Evolutionary conservation across 208 protist species (phyloP), one percentile per base, ranked within the genome.

Genomic region (Leishmania martiniquensis): DNA sequence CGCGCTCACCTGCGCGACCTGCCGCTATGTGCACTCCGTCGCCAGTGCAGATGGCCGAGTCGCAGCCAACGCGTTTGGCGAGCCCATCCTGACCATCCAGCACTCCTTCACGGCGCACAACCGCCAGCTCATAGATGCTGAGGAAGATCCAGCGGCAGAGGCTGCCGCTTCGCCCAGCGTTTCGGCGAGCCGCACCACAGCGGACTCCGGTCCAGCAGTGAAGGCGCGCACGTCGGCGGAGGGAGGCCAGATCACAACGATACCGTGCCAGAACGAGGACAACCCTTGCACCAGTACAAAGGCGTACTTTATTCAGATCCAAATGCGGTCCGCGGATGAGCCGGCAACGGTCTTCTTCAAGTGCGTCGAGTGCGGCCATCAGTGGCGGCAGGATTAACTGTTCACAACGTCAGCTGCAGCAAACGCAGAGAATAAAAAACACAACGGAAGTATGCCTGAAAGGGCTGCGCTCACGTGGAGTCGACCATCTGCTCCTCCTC

Each of bases 321-420:
- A 99, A 86, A 99, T 98, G 79, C 93, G 99, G 44, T 99, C 95
- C 20, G 98, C 98, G 10, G 99, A 99, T 92, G 99, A 99, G 89
- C 98, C 99, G 32, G 95, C 97, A 65, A 99, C 98, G 29, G 98
- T 94, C 5, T 99, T 99, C 84, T 99, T 98, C 80, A 96, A 92
- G 77, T 99, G 98, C 82, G 83, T 93, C n/a, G 91, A 98, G 75
- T 99, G 98, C 78, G 91, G 91, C 54, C 89, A 94, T 79, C 87
- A 97, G 79, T 99, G 98, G 98, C 82, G 88, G 9, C 92, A 96
- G 62, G 95, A 96, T 63, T 97, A 83, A 83, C 34, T n/a, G 1
- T 34, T 49, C 29, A 70, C 55, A 69, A 7, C n/a, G n/a, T n/a
- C n/a, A n/a, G n/a, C n/a, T n/a, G n/a, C n/a, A n/a, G n/a, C n/a